Evolutionary conservation across 2,329 filamentous ascomycete species (phyloP), one percentile per base, ranked within the genome.

Genomic region (Ophiostoma novo-ulmi): DNA sequence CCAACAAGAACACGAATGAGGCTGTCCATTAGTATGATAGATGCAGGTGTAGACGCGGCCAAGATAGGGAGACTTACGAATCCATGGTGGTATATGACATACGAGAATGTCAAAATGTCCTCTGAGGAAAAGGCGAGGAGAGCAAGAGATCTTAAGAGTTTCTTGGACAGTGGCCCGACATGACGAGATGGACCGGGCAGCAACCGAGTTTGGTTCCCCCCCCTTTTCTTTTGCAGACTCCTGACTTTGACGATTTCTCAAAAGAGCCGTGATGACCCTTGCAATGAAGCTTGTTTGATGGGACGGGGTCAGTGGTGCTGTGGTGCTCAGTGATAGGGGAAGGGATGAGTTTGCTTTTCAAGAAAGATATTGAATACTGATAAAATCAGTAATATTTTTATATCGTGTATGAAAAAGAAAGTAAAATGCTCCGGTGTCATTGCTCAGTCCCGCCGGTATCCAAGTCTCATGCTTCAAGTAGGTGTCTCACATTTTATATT

Each of bases 1-100:
- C 78, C 78, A n/a, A 79, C 77, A 52, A 78, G 72, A 22, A 79
- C 75, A 38, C 71, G 75, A 31, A 79, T 74, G 13, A 74, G 73
- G 20, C 14, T 68, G 65, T 14, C 4, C 8, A 70, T 55, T 8
- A 31, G 35, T 11, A 39, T 26, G 6, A 11, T 35, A 17, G n/a
- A n/a, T 58, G 14, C 17, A 52, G 17, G 20, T n/a, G 44, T 11
- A 58, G 20, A 55, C 11, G 41, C 3, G 35, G 48, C 11, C 20
- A 20, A 36, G 17, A 17, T 5, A 20, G 14, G 55, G 10, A n/a
- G n/a, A 68, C 52, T 22, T 31, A 61, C 58, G 31, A 31, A 63
- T 31, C 26, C 58, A 63, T 63, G 26, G 22, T 17, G 58, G 20
- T 35, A 22, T 61, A 35, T 36, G 58, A 63, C 13, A 36, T 63